These are phyloP conservation scores for Saprolegnia parasitica DNA, from an alignment of 352 stramenopile genomes.

Conservation along the genomic window DNA sequence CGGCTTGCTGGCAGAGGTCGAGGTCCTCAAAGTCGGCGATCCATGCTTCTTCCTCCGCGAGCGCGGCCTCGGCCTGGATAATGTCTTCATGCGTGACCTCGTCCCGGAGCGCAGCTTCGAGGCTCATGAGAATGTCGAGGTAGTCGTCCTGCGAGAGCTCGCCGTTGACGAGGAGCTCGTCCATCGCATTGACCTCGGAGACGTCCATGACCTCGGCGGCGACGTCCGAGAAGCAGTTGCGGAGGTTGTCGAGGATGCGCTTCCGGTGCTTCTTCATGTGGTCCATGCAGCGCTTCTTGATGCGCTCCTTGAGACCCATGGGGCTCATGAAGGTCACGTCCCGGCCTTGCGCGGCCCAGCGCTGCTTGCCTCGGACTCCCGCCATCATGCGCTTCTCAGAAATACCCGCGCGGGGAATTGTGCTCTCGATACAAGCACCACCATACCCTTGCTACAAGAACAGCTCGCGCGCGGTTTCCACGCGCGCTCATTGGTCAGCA, in stretches of 20 bases:
- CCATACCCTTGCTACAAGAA: background rate
- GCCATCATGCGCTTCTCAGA: background rate
- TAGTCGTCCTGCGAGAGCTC: constrained; percentile 66
- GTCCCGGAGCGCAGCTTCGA: constrained; percentile 60
- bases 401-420: background rate
- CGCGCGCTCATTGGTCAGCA: too few relatives aligned
- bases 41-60: constrained; percentile 25
- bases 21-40: constrained; percentile 25
- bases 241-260: constrained; percentile 56
- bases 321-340: constrained; percentile 24
- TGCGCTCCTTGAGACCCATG: constrained; percentile 48
- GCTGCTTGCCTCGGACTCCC: constrained; percentile 14
- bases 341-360: constrained; percentile 8
- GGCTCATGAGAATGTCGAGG: constrained; percentile 61
- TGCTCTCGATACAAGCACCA: background rate
- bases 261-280: constrained; percentile 56
- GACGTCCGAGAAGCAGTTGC: constrained; percentile 54
- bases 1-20: constrained; percentile 11
- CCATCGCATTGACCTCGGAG: constrained; percentile 33
- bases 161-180: constrained; percentile 56
- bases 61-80: constrained; percentile 14
- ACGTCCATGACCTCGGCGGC: constrained; percentile 30
- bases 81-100: constrained; percentile 39
- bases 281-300: constrained; percentile 67
- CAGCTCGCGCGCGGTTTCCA: background rate